phyloP scores from a whole-genome alignment of 2,329 filamentous ascomycete species.

The Helicocarpus griseus region DNA sequence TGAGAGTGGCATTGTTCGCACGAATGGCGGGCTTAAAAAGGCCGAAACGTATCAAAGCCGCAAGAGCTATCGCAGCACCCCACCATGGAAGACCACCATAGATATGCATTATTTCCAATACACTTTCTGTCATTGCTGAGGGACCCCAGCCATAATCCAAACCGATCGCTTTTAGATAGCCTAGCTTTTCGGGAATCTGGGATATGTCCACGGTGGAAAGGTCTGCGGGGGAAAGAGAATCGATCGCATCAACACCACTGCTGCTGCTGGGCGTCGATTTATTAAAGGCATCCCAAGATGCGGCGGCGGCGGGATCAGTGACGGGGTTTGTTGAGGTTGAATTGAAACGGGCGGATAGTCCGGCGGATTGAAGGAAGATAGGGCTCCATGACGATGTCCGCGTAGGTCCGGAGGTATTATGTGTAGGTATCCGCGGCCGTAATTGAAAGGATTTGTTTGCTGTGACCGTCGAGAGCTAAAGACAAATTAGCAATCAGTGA shows the following conservation, averaged over 20 bases:
- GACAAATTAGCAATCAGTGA: background rate
- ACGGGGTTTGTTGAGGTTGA: slow-evolving; percentile 16
- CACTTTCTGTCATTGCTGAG: slow-evolving; percentile 61
- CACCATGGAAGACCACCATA: slow-evolving; percentile 72
- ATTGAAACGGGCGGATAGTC: slow-evolving; percentile 27
- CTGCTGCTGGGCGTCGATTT: slow-evolving; percentile 12
- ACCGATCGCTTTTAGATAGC: slow-evolving; percentile 73
- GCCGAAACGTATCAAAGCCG: slow-evolving; percentile 52
- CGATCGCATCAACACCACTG: slow-evolving; percentile 8
- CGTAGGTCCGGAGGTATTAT: slow-evolving; percentile 1
- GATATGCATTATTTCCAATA: slow-evolving; percentile 75
- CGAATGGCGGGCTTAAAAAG: slow-evolving; percentile 58
- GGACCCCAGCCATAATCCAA: slow-evolving; percentile 81
- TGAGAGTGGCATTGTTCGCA: slow-evolving; percentile 53
- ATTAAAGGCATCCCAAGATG: slow-evolving; percentile 8
- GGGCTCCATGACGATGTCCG: background rate
- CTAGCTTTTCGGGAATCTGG: slow-evolving; percentile 62
- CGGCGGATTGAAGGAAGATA: background rate
- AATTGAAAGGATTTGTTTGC: slow-evolving; percentile 4
- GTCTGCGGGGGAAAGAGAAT: slow-evolving; percentile 14
- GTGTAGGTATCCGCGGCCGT: background rate
- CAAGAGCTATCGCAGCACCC: slow-evolving; percentile 58
- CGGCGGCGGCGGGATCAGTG: slow-evolving; percentile 11
- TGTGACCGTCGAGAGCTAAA: slow-evolving; percentile 12
- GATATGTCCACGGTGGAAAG: slow-evolving; percentile 30